Conservation (phyloP, 345 rosid species). For the Eucalyptus tenuipes region DNA sequence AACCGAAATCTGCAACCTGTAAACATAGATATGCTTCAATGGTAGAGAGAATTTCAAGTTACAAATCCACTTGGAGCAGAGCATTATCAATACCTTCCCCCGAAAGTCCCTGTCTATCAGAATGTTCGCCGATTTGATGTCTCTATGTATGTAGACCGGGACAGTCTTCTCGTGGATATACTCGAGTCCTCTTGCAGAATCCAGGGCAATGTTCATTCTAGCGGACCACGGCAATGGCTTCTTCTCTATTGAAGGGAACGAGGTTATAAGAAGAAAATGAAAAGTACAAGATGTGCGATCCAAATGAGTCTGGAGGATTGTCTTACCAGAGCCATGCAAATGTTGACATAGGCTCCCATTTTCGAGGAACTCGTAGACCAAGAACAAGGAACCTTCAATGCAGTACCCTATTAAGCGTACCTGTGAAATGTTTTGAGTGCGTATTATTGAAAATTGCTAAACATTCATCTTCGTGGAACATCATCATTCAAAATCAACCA, state of each 20-base stretch:
- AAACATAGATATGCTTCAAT: not conserved
- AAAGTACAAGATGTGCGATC: not conserved
- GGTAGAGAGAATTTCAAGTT: not conserved
- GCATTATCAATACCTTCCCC: constrained; percentile 40
- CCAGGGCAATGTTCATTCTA: constrained; percentile 82
- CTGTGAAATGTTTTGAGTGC: constrained; percentile 7
- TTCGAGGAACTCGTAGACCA: constrained; percentile 76
- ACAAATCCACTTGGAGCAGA: not conserved
- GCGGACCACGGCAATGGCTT: constrained; percentile 66
- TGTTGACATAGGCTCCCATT: constrained; percentile 84
- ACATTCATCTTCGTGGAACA: not conserved
- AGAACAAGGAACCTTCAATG: constrained; percentile 73
- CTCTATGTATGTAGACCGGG: constrained; percentile 86
- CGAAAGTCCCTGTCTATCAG: constrained; percentile 65
- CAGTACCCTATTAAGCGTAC: constrained; percentile 84
- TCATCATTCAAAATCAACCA: not conserved
- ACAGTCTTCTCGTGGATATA: constrained; percentile 88
- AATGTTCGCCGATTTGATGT: constrained; percentile 83
- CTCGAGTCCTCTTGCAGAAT: constrained; percentile 92
- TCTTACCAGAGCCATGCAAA: constrained; percentile 61
- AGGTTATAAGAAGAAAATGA: not conserved
- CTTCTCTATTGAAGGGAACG: constrained; percentile 17
- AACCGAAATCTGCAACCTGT: constrained; percentile 93
- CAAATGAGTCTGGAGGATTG: not conserved
- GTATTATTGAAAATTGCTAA: not conserved